phyloP scores from a whole-genome alignment of 352 stramenopile species.

The Pythium phragmitis region DNA sequence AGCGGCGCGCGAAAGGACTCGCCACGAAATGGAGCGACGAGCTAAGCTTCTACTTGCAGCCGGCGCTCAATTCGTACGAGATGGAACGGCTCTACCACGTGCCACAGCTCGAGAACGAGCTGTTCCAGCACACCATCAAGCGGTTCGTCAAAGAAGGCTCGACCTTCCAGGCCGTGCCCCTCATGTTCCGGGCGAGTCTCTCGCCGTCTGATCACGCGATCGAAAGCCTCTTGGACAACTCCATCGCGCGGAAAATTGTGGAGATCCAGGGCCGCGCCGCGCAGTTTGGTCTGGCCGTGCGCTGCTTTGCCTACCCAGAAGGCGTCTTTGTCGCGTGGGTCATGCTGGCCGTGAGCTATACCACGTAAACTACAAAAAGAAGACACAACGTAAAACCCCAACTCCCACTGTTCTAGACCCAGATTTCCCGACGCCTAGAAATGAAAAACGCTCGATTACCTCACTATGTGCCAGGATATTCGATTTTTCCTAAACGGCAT shows the following conservation, averaged over 20 bases:
- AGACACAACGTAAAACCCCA: neutral
- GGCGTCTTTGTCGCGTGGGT: conserved; percentile 67
- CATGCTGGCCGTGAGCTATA: conserved; percentile 82
- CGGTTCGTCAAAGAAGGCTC: conserved; percentile 72
- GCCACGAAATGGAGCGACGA: conserved; percentile 74
- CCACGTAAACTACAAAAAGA: conserved; percentile 25
- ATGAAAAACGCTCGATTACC: too few relatives aligned
- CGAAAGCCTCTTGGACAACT: conserved; percentile 39
- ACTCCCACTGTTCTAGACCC: neutral
- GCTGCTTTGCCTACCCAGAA: conserved; percentile 81
- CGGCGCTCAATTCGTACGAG: conserved; percentile 88
- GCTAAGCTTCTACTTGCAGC: conserved; percentile 76
- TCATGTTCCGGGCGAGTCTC: conserved; percentile 44
- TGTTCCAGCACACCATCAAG: conserved; percentile 85
- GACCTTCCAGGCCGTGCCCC: conserved; percentile 87
- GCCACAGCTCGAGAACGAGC: conserved; percentile 64
- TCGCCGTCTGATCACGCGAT: conserved; percentile 36
- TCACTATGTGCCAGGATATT: too few relatives aligned
- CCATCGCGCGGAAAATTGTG: conserved; percentile 62
- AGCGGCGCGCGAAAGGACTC: conserved; percentile 45
- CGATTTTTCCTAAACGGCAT: neutral
- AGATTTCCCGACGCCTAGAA: too few relatives aligned
- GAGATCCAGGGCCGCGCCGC: conserved; percentile 49
- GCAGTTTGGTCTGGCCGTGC: conserved; percentile 71
- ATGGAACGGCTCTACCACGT: conserved; percentile 72